Conservation (phyloP, 768 basidiomycete species). For the Tricholoma flavovirens region DNA sequence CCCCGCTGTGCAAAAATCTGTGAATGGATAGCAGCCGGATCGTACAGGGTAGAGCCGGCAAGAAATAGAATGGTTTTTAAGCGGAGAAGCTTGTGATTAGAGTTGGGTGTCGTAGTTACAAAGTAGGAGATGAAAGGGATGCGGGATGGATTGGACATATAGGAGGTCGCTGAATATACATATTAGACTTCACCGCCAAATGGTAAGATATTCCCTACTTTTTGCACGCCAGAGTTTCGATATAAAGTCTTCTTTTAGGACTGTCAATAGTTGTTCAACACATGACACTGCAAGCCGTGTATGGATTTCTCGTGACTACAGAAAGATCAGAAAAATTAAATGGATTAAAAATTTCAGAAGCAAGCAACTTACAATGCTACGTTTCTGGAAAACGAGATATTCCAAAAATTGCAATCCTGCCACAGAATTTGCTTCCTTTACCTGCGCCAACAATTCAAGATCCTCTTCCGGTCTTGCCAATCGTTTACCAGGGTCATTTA, state of each 20-base stretch:
- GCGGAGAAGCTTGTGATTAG: constrained; percentile 63
- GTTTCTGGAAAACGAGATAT: constrained; percentile 68
- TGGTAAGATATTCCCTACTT: constrained; percentile 23
- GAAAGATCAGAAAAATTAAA: constrained; percentile 3
- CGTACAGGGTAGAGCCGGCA: constrained; percentile 69
- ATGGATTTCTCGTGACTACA: constrained; percentile 59
- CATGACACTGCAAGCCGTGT: constrained; percentile 54
- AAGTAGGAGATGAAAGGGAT: constrained; percentile 69
- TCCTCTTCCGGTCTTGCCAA: constrained; percentile 61
- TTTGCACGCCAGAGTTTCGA: constrained; percentile 70
- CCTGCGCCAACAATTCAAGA: constrained; percentile 45
- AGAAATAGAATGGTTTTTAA: constrained; percentile 77
- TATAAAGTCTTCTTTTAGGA: constrained; percentile 44
- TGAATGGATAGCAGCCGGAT: constrained; percentile 41
- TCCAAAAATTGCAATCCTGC: constrained; percentile 75
- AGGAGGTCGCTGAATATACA: constrained; percentile 40
- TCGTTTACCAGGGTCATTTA: constrained; percentile 49
- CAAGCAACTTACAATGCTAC: constrained; percentile 43
- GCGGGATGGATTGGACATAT: constrained; percentile 34
- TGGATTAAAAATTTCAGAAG: background rate
- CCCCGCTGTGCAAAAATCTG: constrained; percentile 44
- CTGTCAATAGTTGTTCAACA: constrained; percentile 47
- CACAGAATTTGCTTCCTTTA: constrained; percentile 47
- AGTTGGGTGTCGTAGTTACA: constrained; percentile 76
- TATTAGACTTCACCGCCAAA: constrained; percentile 1